phyloP scores from a whole-genome alignment of 2,329 filamentous ascomycete species.

The Sporothrix sp. region DNA sequence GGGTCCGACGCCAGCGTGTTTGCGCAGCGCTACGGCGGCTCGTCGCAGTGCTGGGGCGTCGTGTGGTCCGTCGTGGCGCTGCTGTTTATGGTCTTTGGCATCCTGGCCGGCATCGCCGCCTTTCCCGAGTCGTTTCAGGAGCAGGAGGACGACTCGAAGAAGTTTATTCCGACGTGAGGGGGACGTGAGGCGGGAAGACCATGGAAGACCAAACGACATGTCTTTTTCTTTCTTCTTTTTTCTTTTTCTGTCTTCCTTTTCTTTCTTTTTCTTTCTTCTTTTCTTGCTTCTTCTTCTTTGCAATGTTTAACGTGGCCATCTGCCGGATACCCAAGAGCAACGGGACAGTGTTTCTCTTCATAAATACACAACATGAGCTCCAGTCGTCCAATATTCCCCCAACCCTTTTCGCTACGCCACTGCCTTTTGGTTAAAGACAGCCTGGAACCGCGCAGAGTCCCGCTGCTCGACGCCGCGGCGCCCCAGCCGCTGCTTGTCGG shows the following conservation, averaged over 20 bases:
- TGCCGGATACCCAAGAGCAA: too few relatives aligned
- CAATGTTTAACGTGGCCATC: too few relatives aligned
- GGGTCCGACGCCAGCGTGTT: slow-evolving; percentile 71
- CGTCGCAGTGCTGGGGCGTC: slow-evolving; percentile 71
- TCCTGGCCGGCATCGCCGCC: slow-evolving; percentile 66
- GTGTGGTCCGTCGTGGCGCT: slow-evolving; percentile 68
- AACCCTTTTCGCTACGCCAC: slow-evolving; percentile 6
- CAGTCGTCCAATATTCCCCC: not conserved
- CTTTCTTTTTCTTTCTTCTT: too few relatives aligned
- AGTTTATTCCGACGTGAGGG: slow-evolving; percentile 47
- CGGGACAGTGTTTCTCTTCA: too few relatives aligned
- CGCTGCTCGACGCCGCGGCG: not conserved
- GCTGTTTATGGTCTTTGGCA: slow-evolving; percentile 60
- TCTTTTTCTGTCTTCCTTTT: not conserved
- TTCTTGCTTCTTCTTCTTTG: too few relatives aligned
- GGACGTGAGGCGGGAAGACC: too few relatives aligned
- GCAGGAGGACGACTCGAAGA: slow-evolving; percentile 58
- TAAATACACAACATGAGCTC: not conserved
- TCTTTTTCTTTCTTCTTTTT: not conserved
- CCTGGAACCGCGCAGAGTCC: slow-evolving; percentile 4
- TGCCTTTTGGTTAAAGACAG: slow-evolving; percentile 12
- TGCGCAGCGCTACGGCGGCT: slow-evolving; percentile 66
- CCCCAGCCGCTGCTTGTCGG: not conserved
- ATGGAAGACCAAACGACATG: not conserved
- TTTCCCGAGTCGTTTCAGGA: slow-evolving; percentile 61